Conservation (phyloP, 2,329 filamentous ascomycete species). For the Nemania abortiva region DNA sequence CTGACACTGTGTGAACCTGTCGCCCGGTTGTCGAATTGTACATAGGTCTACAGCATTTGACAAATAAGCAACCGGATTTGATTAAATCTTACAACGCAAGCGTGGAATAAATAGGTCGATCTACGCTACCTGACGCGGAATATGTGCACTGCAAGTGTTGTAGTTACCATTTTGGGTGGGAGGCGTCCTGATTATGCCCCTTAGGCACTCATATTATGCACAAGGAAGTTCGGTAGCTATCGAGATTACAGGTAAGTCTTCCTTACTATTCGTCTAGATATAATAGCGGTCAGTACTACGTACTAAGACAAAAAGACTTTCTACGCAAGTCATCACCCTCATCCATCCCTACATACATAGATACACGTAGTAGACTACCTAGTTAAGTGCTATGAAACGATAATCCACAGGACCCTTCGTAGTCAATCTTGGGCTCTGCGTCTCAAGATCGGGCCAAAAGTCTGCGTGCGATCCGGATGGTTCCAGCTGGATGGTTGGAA, state of each 20-base stretch:
- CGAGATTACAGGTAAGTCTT: neutral
- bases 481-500: conserved; percentile 26
- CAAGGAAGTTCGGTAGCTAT: neutral
- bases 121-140: neutral
- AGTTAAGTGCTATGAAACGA: conserved; percentile 5
- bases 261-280: neutral
- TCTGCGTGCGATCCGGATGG: conserved; percentile 27
- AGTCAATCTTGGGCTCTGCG: conserved; percentile 7
- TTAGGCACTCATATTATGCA: neutral
- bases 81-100: conserved; percentile 18
- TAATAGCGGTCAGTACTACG: neutral
- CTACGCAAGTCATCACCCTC: too few relatives aligned
- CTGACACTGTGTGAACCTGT: conserved; percentile 32
- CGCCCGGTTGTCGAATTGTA: conserved; percentile 20
- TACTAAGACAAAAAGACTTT: neutral
- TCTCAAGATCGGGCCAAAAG: conserved; percentile 10
- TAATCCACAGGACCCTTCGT: neutral
- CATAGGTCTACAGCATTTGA: conserved; percentile 12
- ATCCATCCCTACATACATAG: neutral
- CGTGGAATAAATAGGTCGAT: neutral
- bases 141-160: neutral
- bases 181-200: neutral
- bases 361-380: neutral
- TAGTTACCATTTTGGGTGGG: neutral
- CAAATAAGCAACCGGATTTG: conserved; percentile 28